Base-by-base conservation (phyloP, 768 basidiomycete genomes). In the Psilocybe subaeruginosa region DNA sequence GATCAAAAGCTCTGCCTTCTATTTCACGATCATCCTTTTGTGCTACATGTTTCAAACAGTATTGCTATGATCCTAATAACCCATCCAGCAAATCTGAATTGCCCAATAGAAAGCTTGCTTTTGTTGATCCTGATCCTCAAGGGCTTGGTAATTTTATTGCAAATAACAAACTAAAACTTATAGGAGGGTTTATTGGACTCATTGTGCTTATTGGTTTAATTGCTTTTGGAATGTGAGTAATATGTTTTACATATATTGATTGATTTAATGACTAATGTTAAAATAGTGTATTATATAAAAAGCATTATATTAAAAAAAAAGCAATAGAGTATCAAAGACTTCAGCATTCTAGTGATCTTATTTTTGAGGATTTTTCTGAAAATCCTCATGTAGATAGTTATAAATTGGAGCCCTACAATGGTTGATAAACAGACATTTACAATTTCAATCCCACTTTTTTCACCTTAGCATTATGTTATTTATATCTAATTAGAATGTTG, bases 111-210 rank as follows among this genome's bases (percentile, higher is more conserved):
- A 74, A 81, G 53, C 72, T 77, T 1, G 54, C 43, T 0, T 88
- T 87, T 66, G 75, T 76, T 23, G 74, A 88, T 71, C 88, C 89
- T 4, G 84, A 87, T 67, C 83, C 81, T 9, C 68, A 80, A 50
- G 85, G 83, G 5, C n/a, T 82, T 31, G 49, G 46, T 50, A 79
- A 80, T 62, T 87, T 88, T 64, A 70, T 89, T 64, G 58, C 63
- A 1, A 66, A 64, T 19, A 72, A 85, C 62, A 83, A 83, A 73
- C 76, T 76, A 55, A 74, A 71, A 39, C 72, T 89, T 31, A 72
- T 87, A 33, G 83, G 84, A 8, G 84, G 79, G 1, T 64, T 79
- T 3, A 58, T 83, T 33, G 81, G 76, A n/a, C 64, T 83, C 12
- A 66, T 77, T 3, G 69, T 71, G 9, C 60, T 84, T 56, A 73